A percentile compares a stretch with the other conserved stretches of the same genome.
Evolutionary conservation across 1,139 yeast genomes (phyloP).

Genomic region (Yamadazyma triangularis): DNA sequence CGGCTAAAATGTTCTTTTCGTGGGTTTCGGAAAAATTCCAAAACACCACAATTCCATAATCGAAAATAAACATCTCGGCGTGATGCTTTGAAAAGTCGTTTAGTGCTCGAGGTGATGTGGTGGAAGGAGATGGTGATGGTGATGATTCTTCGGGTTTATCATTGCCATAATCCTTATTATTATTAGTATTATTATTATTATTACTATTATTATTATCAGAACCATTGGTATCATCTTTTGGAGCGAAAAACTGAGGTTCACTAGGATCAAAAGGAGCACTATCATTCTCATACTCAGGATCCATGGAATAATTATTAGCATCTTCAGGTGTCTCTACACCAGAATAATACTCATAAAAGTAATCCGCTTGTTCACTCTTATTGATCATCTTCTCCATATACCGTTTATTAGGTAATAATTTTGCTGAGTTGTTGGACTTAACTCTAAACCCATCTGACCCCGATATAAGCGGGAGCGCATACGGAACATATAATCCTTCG

Average conservation of each 20-base stretch:
- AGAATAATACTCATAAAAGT: constrained; percentile 85
- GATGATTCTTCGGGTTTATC: no score
- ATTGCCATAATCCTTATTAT: not conserved
- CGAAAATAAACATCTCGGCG: constrained; percentile 86
- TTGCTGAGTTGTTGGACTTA: constrained; percentile 70
- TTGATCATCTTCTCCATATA: constrained; percentile 76
- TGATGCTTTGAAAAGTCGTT: constrained; percentile 62
- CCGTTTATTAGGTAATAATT: constrained; percentile 55
- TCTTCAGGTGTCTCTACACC: constrained; percentile 72
- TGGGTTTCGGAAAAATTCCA: constrained; percentile 95
- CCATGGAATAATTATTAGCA: constrained; percentile 53
- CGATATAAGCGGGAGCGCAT: constrained; percentile 79
- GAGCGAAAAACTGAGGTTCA: constrained; percentile 49
- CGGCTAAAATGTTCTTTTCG: constrained; percentile 91
- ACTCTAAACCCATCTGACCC: constrained; percentile 85
- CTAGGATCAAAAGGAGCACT: constrained; percentile 42
- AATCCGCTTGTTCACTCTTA: constrained; percentile 79
- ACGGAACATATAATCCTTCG: constrained; percentile 88
- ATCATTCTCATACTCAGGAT: constrained; percentile 39
- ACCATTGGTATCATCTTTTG: constrained; percentile 9
- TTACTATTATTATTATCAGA: constrained; percentile 4
- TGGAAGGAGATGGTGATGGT: no score
- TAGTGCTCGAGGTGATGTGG: not conserved
- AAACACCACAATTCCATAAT: constrained; percentile 91
- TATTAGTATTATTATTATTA: not conserved